These are phyloP conservation scores for Phytophthora parvispora DNA, from an alignment of 352 stramenopile genomes.

Conservation along the genomic window DNA sequence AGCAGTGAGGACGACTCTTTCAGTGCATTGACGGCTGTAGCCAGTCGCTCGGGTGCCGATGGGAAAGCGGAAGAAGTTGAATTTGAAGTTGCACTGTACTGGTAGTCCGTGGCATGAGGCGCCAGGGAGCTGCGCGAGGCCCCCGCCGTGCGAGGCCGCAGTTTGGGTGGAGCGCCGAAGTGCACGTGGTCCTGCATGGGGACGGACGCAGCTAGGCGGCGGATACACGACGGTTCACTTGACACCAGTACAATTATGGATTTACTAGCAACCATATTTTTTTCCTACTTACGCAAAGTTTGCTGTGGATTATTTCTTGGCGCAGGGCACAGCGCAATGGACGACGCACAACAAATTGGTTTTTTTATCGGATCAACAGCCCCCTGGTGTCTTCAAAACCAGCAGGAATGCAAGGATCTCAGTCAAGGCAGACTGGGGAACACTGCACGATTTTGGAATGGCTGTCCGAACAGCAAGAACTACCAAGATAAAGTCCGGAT, in stretches of 20 bases:
- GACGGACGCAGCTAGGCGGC: neutral
- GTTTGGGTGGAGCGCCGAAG: constrained; percentile 59
- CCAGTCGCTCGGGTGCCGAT: constrained; percentile 26
- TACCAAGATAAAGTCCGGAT: too few species aligned
- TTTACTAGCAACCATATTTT: neutral
- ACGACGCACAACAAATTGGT: too few species aligned
- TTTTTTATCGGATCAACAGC: too few species aligned
- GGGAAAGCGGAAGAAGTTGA: constrained; percentile 8
- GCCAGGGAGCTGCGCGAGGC: constrained; percentile 23
- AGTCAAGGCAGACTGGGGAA: too few species aligned
- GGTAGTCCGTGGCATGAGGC: constrained; percentile 2
- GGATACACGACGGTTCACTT: neutral
- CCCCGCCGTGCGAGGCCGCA: constrained; percentile 60
- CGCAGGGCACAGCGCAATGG: too few species aligned
- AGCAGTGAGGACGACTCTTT: constrained; percentile 11
- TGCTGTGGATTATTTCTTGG: too few species aligned
- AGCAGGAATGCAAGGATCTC: too few species aligned
- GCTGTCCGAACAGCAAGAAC: too few species aligned
- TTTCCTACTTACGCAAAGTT: neutral
- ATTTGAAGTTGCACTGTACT: constrained; percentile 10
- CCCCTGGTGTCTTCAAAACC: too few species aligned
- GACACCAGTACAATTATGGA: neutral
- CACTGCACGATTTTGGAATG: too few species aligned
- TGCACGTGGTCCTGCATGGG: constrained; percentile 55
- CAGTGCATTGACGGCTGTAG: constrained; percentile 17